phyloP scores from a whole-genome alignment of 345 rosid species.

The Clausena lansium region DNA sequence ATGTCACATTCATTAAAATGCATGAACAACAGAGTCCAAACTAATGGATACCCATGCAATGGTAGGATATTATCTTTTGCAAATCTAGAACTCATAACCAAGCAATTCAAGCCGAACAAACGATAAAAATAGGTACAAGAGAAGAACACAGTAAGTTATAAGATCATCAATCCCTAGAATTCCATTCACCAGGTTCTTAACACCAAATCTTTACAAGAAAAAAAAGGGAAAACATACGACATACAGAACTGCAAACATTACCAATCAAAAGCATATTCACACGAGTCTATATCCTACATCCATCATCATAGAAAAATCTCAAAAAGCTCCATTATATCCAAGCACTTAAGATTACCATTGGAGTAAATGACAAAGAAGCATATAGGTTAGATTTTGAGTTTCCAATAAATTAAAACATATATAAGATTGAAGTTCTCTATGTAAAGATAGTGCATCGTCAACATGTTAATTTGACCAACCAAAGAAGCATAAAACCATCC shows the following conservation, averaged over 20 bases:
- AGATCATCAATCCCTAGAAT: neutral
- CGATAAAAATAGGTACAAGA: neutral
- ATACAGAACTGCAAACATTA: neutral
- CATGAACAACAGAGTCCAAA: neutral
- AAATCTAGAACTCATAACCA: neutral
- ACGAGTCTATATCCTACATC: neutral
- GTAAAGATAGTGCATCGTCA: neutral
- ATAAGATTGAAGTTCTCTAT: neutral
- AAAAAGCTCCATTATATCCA: neutral
- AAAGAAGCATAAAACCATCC: neutral
- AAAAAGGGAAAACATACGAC: neutral
- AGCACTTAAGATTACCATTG: neutral
- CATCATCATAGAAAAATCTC: neutral
- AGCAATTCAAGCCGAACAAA: neutral
- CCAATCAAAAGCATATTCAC: neutral
- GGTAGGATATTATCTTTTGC: neutral
- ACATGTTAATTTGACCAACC: neutral
- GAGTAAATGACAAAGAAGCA: neutral
- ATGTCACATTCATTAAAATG: neutral
- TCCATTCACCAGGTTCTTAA: neutral
- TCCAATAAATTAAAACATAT: neutral
- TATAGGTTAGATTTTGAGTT: neutral
- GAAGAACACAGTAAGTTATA: neutral
- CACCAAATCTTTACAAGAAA: neutral
- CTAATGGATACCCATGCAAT: neutral